A percentile compares a stretch with the other conserved stretches of the same genome.
phyloP scores from a whole-genome alignment of 768 basidiomycete genomes.

The Mycena alexandri region DNA sequence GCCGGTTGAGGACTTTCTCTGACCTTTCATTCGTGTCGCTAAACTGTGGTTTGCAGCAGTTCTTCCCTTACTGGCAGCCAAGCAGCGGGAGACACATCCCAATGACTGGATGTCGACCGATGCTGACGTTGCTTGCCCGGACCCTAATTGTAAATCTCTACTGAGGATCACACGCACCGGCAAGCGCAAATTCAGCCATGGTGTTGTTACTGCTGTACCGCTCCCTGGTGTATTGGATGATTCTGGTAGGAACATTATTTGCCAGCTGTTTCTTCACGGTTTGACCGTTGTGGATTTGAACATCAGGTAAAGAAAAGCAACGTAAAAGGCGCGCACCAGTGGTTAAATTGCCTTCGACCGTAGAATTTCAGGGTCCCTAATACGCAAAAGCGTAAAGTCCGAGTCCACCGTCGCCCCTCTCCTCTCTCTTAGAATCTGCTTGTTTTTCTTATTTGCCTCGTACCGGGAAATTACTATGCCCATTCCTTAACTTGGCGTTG shows the following conservation, averaged over 20 bases:
- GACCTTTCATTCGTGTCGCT: neutral
- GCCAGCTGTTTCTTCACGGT: too few relatives aligned
- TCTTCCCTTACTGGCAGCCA: constrained; percentile 76
- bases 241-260: neutral
- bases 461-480: too few relatives aligned
- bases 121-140: constrained; percentile 74
- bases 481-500: too few relatives aligned
- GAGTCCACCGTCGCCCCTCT: too few relatives aligned
- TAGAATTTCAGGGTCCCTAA: too few relatives aligned
- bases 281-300: too few relatives aligned
- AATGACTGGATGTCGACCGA: constrained; percentile 82
- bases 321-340: too few relatives aligned
- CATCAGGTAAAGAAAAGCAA: too few relatives aligned
- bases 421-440: too few relatives aligned
- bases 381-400: too few relatives aligned
- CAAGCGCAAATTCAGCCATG: constrained; percentile 65
- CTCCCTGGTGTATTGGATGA: neutral
- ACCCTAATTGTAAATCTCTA: constrained; percentile 72
- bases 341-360: too few relatives aligned
- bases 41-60: constrained; percentile 56
- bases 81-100: constrained; percentile 66
- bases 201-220: constrained; percentile 66
- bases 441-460: too few relatives aligned
- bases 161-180: constrained; percentile 65
- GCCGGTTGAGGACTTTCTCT: constrained; percentile 47